phyloP scores from a whole-genome alignment of 108 stramenopile genomes.

The Epithemia pelagica region DNA sequence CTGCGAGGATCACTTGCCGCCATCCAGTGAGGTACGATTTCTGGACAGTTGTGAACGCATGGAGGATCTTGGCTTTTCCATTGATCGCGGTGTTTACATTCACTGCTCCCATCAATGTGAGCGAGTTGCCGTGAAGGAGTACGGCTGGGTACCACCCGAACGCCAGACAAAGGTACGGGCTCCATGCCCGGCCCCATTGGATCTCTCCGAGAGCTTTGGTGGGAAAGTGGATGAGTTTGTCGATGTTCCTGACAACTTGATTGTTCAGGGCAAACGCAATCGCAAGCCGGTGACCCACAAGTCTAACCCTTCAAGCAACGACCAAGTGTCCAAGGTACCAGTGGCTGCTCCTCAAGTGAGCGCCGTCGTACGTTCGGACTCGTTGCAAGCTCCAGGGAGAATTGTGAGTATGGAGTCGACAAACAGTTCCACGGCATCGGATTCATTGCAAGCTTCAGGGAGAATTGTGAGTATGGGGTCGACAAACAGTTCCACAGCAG shows the following conservation, averaged over 20 bases:
- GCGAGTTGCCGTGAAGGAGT: conserved; percentile 29
- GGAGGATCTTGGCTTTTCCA: conserved; percentile 37
- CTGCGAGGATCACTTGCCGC: conserved; percentile 84
- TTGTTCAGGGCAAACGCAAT: conserved; percentile 1
- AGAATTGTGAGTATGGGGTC: too few relatives aligned
- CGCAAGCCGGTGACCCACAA: background rate
- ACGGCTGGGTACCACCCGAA: conserved; percentile 21
- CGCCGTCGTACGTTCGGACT: too few relatives aligned
- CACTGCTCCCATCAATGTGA: conserved; percentile 51
- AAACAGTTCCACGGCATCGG: too few relatives aligned
- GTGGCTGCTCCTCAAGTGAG: too few relatives aligned
- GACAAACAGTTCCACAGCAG: too few relatives aligned
- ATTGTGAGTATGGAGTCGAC: too few relatives aligned
- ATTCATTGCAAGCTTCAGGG: too few relatives aligned
- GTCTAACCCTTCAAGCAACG: too few relatives aligned
- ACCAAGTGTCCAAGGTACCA: too few relatives aligned
- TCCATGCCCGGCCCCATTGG: conserved; percentile 29
- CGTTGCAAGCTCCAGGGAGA: too few relatives aligned
- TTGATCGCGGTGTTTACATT: conserved; percentile 43
- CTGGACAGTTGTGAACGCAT: conserved; percentile 34
- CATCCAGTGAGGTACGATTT: conserved; percentile 17
- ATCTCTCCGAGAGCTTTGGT: conserved; percentile 43
- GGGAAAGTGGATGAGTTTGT: conserved; percentile 5
- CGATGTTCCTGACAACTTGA: conserved; percentile 2
- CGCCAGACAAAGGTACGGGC: background rate